Evolutionary conservation across 2,329 filamentous ascomycete genomes (phyloP), one percentile per base, ranked within the genome.

Genomic region (Fusarium sp.): DNA sequence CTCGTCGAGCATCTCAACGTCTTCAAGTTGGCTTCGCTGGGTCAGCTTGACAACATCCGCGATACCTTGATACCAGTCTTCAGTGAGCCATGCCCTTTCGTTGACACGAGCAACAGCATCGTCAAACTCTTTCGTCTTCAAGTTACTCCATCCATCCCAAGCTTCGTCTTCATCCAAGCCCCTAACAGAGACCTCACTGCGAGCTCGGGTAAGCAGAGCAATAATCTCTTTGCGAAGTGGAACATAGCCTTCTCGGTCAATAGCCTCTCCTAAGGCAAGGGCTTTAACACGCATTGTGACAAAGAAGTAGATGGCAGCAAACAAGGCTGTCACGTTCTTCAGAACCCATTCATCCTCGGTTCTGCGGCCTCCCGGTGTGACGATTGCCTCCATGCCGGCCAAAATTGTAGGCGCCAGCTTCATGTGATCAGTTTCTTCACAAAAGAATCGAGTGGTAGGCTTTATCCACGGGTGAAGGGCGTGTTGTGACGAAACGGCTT

Each of bases 321-420:
- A 83, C 18, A 94, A 81, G 0, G 88, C 85, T 1, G 88, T 85
- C 2, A 88, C 72, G 65, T 91, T 85, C 45, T 82, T 80, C 56
- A 85, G 79, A 8, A 87, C 80, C 88, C 87, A 88, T 65, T 85
- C 82, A 72, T 91, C 85, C 66, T 86, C 80, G 61, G 85, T 85
- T 41, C 81, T 82, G 29, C 78, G 80, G n/a, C 87, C 86, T 14
- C 81, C 81, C 0, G 86, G 85, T 2, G 81, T 80, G 13, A 86
- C 76, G 58, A 90, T 87, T 20, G 85, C 83, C 85, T 93, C 92
- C 61, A 95, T 87, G 1, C 94, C 95, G 0, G 94, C 92, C 58
- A 94, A 89, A 0, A 97, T 88, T 64, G 95, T 93, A 0, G 93
- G 93, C 1, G 90, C 90, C 4, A 95, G 88, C 5, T 85, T 86